A percentile compares a stretch with the other conserved stretches of the same genome.
These are phyloP conservation scores for Paraconiothyrium brasiliense DNA, from an alignment of 2,329 filamentous ascomycete genomes.

Conservation along the genomic window DNA sequence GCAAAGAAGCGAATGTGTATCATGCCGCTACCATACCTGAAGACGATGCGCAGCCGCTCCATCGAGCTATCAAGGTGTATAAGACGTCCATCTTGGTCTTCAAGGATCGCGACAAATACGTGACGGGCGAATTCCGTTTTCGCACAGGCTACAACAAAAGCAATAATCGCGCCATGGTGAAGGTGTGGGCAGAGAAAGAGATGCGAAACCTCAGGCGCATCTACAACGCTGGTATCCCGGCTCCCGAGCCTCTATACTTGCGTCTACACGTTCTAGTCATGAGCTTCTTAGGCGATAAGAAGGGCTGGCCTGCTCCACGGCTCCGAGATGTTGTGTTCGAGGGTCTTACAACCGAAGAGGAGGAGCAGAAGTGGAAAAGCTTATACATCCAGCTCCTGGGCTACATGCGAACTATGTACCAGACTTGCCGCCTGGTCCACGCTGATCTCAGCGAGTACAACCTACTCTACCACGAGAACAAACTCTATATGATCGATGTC, in stretches of 20 bases:
- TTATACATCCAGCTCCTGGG: slow-evolving; percentile 86
- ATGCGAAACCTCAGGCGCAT: slow-evolving; percentile 92
- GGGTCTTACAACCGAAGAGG: slow-evolving; percentile 64
- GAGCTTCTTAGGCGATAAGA: slow-evolving; percentile 87
- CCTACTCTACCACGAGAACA: slow-evolving; percentile 83
- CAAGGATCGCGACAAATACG: slow-evolving; percentile 97
- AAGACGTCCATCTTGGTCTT: slow-evolving; percentile 98
- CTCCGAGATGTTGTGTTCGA: slow-evolving; percentile 84
- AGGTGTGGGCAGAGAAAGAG: slow-evolving; percentile 98
- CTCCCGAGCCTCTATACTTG: slow-evolving; percentile 86
- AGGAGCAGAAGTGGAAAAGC: slow-evolving; percentile 75
- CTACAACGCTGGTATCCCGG: slow-evolving; percentile 83
- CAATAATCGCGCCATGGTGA: slow-evolving; percentile 96
- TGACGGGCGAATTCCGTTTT: slow-evolving; percentile 93
- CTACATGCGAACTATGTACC: slow-evolving; percentile 93
- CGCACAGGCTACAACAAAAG: slow-evolving; percentile 90
- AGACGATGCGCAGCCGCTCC: slow-evolving; percentile 60
- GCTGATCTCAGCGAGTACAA: slow-evolving; percentile 99
- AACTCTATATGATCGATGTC: slow-evolving; percentile 94
- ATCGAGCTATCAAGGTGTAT: slow-evolving; percentile 97
- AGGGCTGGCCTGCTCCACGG: slow-evolving; percentile 87
- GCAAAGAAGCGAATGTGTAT: slow-evolving; percentile 98
- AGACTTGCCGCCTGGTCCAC: slow-evolving; percentile 89
- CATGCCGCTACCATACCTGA: slow-evolving; percentile 76
- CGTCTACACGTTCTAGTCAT: slow-evolving; percentile 96